These are phyloP conservation scores for Pugionium dolabratum DNA, from an alignment of 345 rosid genomes.

Conservation along the genomic window DNA sequence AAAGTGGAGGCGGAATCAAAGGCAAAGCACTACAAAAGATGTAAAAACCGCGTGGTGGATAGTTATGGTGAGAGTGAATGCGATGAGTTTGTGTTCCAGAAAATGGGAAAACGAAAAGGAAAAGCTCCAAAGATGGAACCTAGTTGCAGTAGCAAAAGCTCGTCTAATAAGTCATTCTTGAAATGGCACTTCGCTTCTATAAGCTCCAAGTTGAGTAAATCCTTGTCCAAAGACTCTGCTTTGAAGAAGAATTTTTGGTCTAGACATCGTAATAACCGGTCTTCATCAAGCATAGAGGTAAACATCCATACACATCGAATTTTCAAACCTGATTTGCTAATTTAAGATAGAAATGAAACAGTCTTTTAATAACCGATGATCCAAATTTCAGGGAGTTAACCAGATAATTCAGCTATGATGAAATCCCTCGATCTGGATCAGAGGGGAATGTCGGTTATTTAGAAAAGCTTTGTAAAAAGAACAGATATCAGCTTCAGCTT, in stretches of 20 bases:
- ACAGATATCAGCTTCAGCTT: constrained; percentile 34
- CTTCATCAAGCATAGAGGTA: constrained; percentile 42
- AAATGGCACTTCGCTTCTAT: constrained; percentile 62
- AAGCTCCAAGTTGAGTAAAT: constrained; percentile 69
- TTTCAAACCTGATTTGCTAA: not conserved
- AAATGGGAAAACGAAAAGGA: constrained; percentile 43
- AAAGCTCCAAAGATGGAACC: constrained; percentile 55
- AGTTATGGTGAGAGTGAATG: constrained; percentile 59
- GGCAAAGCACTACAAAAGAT: constrained; percentile 58
- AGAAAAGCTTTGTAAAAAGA: constrained; percentile 41
- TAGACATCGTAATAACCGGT: constrained; percentile 54
- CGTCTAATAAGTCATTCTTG: constrained; percentile 67
- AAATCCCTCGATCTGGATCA: constrained; percentile 27
- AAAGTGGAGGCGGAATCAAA: constrained; percentile 62
- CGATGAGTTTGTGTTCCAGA: constrained; percentile 50
- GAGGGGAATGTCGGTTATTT: constrained; percentile 18
- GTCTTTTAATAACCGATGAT: not conserved
- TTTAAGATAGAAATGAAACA: not conserved
- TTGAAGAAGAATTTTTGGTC: constrained; percentile 78
- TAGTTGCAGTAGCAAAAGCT: constrained; percentile 57
- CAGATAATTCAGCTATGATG: constrained; percentile 29
- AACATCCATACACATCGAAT: not conserved
- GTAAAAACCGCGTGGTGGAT: constrained; percentile 71
- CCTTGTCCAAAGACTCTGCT: constrained; percentile 54
- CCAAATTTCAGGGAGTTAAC: constrained; percentile 37